A percentile compares a stretch with the other conserved stretches of the same genome.
Evolutionary conservation across 345 rosid species (phyloP).

Genomic region (Syzygium aqueum): DNA sequence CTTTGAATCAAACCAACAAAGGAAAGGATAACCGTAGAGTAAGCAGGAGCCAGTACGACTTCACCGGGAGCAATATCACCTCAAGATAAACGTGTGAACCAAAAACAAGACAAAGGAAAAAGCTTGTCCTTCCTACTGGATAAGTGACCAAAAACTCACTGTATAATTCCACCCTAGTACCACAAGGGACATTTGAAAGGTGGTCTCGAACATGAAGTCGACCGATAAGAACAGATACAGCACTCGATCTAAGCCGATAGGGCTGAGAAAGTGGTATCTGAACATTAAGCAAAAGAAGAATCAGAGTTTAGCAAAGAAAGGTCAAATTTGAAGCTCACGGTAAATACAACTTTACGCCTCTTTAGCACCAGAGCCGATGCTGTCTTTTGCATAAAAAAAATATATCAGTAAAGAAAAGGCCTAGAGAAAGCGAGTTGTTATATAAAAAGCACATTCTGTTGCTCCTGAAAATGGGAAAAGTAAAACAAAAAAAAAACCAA

Average conservation of each 20-base stretch:
- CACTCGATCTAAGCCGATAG: not conserved
- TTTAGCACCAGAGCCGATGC: not conserved
- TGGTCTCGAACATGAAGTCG: not conserved
- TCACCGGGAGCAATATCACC: not conserved
- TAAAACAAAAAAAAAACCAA: slow-evolving; percentile 25
- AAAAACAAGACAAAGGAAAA: not conserved
- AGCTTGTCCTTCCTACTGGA: not conserved
- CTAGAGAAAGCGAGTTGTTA: not conserved
- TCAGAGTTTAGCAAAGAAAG: not conserved
- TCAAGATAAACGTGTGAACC: not conserved
- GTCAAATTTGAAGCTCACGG: not conserved
- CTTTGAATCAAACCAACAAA: not conserved
- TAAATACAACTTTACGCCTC: not conserved
- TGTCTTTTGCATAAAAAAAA: not conserved
- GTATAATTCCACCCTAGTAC: not conserved
- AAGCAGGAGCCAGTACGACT: not conserved
- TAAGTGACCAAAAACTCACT: not conserved
- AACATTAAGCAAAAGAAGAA: not conserved
- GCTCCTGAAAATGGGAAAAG: not conserved
- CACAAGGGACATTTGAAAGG: not conserved
- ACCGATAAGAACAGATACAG: not conserved
- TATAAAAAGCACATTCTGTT: not conserved
- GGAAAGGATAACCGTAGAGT: not conserved
- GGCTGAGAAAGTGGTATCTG: not conserved
- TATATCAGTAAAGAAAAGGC: not conserved